phyloP scores from a whole-genome alignment of 2,329 filamentous ascomycete species.

The Sporothrix mexicana region DNA sequence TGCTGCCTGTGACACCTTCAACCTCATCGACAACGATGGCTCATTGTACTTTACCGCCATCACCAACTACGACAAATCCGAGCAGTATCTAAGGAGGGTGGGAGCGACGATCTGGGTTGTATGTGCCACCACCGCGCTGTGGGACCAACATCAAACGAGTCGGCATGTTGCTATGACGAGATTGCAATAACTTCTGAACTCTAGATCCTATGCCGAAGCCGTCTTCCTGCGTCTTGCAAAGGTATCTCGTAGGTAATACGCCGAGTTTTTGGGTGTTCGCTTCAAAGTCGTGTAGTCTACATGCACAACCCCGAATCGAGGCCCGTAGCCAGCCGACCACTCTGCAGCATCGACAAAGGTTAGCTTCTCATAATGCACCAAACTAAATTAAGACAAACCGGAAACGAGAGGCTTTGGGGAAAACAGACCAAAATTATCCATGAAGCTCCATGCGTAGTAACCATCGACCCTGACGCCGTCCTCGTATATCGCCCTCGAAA shows the following conservation, averaged over 20 bases:
- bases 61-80: too few species aligned
- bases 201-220: conserved; percentile 43
- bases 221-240: conserved; percentile 71
- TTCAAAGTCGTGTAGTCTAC: conserved; percentile 84
- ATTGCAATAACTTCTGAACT: not conserved
- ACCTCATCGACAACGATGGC: too few species aligned
- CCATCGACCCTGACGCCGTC: conserved; percentile 77
- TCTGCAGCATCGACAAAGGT: conserved; percentile 45
- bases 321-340: conserved; percentile 87
- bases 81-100: too few species aligned
- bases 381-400: not conserved
- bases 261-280: conserved; percentile 82
- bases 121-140: too few species aligned
- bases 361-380: conserved; percentile 4
- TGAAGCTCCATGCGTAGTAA: conserved; percentile 84
- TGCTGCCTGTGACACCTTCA: too few species aligned
- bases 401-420: not conserved
- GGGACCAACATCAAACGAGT: too few species aligned
- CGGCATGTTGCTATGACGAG: too few species aligned
- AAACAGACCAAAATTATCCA: conserved; percentile 74
- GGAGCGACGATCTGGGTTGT: too few species aligned
- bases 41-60: too few species aligned
- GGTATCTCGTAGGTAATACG: conserved; percentile 65
- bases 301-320: conserved; percentile 80
- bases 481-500: conserved; percentile 71